A percentile compares a stretch with the other conserved stretches of the same genome.
phyloP scores from a whole-genome alignment of 2,329 filamentous ascomycete genomes.

The Xylariales sp. region DNA sequence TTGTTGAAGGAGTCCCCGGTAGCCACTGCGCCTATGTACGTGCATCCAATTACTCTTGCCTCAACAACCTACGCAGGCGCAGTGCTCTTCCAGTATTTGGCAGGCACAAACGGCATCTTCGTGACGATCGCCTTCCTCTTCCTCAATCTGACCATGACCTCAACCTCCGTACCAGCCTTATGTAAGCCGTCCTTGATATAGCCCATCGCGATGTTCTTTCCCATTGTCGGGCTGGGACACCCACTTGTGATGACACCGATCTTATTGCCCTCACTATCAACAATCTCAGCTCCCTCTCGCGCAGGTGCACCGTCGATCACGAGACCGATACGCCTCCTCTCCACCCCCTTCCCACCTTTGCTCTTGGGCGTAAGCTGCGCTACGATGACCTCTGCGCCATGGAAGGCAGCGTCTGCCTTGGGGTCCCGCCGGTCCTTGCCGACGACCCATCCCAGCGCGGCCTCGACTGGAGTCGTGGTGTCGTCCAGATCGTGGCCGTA shows the following conservation, averaged over 20 bases:
- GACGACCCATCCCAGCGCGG: slow-evolving; percentile 69
- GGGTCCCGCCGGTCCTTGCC: slow-evolving; percentile 64
- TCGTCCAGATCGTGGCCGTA: slow-evolving; percentile 98
- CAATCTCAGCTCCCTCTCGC: slow-evolving; percentile 79
- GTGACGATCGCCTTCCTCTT: slow-evolving; percentile 68
- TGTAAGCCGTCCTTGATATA: slow-evolving; percentile 79
- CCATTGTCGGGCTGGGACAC: slow-evolving; percentile 79
- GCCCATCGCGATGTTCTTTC: slow-evolving; percentile 93
- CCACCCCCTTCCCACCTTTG: slow-evolving; percentile 67
- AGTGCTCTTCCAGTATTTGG: slow-evolving; percentile 64
- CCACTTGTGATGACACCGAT: slow-evolving; percentile 85
- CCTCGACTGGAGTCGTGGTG: slow-evolving; percentile 56
- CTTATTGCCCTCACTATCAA: slow-evolving; percentile 53
- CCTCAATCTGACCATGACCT: slow-evolving; percentile 73
- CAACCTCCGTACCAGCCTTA: slow-evolving; percentile 77
- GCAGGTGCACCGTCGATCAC: slow-evolving; percentile 82
- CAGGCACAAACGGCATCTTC: slow-evolving; percentile 85
- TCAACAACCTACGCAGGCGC: background rate
- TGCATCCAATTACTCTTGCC: too few species aligned
- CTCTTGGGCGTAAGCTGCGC: slow-evolving; percentile 69
- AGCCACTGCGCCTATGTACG: too few species aligned
- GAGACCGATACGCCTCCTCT: slow-evolving; percentile 73
- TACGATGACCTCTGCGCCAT: slow-evolving; percentile 75
- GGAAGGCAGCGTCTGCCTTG: slow-evolving; percentile 61
- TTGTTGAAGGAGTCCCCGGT: too few species aligned